These are phyloP conservation scores for Pseudozyma thailandica DNA, from an alignment of 1,284 basidiomycete species.

Conservation along the genomic window DNA sequence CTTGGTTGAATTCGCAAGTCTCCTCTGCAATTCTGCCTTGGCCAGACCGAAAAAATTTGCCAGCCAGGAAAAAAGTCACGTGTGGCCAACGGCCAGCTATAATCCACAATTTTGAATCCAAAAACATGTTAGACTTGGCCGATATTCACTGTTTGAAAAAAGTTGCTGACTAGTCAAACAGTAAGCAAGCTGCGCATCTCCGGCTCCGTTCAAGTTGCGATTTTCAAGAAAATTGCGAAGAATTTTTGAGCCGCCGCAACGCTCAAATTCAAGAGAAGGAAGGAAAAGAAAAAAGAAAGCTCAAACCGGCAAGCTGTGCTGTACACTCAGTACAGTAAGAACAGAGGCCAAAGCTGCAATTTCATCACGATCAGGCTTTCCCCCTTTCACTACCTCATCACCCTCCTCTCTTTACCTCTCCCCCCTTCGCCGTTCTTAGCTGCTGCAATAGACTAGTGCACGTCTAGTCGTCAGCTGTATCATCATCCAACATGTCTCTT, in stretches of 20 bases:
- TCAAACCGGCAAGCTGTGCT: background rate
- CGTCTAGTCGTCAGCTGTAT: background rate
- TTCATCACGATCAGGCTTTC: slow-evolving; percentile 14
- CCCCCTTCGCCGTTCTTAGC: no score
- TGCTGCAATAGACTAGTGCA: no score
- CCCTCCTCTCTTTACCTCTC: background rate
- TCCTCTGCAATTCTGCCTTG: background rate
- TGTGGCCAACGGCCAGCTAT: background rate
- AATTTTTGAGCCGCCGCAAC: slow-evolving; percentile 21
- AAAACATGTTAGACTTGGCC: background rate
- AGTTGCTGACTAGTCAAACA: background rate
- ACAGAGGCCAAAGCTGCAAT: background rate
- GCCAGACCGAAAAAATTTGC: background rate
- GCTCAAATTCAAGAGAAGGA: background rate
- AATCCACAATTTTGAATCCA: background rate
- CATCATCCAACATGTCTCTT: slow-evolving; percentile 38
- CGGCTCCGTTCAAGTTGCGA: slow-evolving; percentile 6
- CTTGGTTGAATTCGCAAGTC: no score
- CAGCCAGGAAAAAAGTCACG: slow-evolving; percentile 17
- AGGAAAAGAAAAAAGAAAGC: slow-evolving; percentile 10
- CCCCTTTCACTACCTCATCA: background rate
- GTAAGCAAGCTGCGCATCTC: background rate
- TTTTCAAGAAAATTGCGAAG: slow-evolving; percentile 11
- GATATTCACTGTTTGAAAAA: background rate
- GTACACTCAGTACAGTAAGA: no score